Conservation (phyloP, 2,329 filamentous ascomycete genomes). For the Penicillium fuscoglaucum region DNA sequence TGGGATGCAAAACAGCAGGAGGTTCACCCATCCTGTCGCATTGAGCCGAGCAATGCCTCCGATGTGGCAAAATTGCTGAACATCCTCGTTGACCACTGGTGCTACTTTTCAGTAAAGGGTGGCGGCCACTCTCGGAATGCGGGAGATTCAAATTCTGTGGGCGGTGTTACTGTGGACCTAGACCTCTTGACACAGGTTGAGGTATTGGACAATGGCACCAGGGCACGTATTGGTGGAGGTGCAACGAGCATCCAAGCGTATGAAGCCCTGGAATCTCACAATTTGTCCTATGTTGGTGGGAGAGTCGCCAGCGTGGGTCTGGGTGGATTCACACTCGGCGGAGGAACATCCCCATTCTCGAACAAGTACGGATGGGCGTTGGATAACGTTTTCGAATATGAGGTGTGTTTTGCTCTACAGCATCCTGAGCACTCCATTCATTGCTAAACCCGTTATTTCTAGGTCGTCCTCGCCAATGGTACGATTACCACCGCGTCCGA, state of each 20-base stretch:
- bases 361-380: constrained; percentile 26
- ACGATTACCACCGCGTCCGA: constrained; percentile 29
- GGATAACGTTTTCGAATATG: constrained; percentile 25
- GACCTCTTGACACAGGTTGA: constrained; percentile 13
- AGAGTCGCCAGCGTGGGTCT: constrained; percentile 43
- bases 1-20: constrained; percentile 24
- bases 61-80: constrained; percentile 20
- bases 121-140: constrained; percentile 57
- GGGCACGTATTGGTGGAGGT: neutral
- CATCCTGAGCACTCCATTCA: neutral
- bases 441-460: neutral
- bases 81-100: constrained; percentile 21
- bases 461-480: constrained; percentile 26
- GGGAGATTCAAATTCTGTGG: constrained; percentile 52
- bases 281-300: constrained; percentile 35
- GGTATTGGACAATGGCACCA: neutral
- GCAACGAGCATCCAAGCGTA: constrained; percentile 4
- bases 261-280: constrained; percentile 10
- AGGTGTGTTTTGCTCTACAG: constrained; percentile 9
- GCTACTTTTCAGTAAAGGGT: constrained; percentile 53
- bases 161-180: constrained; percentile 28
- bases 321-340: constrained; percentile 42
- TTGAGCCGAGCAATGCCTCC: constrained; percentile 16
- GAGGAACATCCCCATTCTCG: constrained; percentile 38
- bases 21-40: constrained; percentile 19